These are phyloP conservation scores for Coemansia javaensis DNA, from an alignment of 192 early-diverging fungal species.

Conservation along the genomic window DNA sequence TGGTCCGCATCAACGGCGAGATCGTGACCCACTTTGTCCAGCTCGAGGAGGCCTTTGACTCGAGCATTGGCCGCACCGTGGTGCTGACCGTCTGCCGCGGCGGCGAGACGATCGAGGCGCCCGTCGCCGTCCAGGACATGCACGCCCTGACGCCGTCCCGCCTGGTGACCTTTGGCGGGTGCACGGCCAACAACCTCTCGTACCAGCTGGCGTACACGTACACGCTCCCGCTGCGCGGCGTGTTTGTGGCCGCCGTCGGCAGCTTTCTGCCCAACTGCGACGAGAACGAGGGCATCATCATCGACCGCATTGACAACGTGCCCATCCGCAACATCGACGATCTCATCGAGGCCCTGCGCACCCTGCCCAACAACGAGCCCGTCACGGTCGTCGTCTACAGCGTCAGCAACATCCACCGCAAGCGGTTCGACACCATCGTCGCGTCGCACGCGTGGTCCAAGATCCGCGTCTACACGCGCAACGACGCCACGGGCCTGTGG, in stretches of 20 bases:
- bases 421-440: neutral
- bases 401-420: conserved; percentile 19
- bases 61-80: conserved; percentile 52
- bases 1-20: conserved; percentile 61
- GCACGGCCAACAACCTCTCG: conserved; percentile 67
- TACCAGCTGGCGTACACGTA: conserved; percentile 74
- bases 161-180: conserved; percentile 83
- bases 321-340: conserved; percentile 62
- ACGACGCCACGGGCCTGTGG: conserved; percentile 41
- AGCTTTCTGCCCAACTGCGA: conserved; percentile 6
- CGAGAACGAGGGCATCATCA: conserved; percentile 27
- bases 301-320: conserved; percentile 63
- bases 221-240: conserved; percentile 67
- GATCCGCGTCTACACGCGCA: conserved; percentile 36
- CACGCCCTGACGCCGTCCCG: conserved; percentile 75
- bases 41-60: conserved; percentile 62
- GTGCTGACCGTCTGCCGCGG: conserved; percentile 57
- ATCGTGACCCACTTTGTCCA: conserved; percentile 68
- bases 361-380: conserved; percentile 52
- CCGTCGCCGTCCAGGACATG: conserved; percentile 62
- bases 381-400: conserved; percentile 18
- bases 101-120: conserved; percentile 45
- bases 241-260: conserved; percentile 62
- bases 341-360: conserved; percentile 61
- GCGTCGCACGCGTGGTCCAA: conserved; percentile 29